These are phyloP conservation scores for Ogataea pini DNA, from an alignment of 805 yeast genomes.

Conservation along the genomic window DNA sequence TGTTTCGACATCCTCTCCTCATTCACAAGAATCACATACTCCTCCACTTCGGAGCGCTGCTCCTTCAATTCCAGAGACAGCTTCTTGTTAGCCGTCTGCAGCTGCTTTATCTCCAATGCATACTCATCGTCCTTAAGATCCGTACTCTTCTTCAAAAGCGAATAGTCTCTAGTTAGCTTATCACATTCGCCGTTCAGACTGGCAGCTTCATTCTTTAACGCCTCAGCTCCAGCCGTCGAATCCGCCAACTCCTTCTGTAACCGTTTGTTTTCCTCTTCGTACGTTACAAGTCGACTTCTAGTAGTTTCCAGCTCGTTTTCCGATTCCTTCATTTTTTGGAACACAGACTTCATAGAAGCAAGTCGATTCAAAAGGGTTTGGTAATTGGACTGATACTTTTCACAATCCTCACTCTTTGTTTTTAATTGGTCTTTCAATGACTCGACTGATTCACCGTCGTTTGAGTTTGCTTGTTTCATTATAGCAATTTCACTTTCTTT, in stretches of 20 bases:
- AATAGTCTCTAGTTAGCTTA: slow-evolving; percentile 43
- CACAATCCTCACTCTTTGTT: slow-evolving; percentile 51
- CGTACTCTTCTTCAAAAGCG: slow-evolving; percentile 39
- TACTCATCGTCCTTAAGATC: slow-evolving; percentile 43
- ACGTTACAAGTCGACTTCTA: slow-evolving; percentile 47
- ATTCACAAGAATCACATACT: slow-evolving; percentile 36
- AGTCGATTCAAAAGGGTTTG: slow-evolving; percentile 61
- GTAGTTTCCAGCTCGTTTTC: slow-evolving; percentile 60
- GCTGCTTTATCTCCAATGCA: slow-evolving; percentile 42
- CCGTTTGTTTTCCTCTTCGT: slow-evolving; percentile 36
- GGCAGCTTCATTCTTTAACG: slow-evolving; percentile 34
- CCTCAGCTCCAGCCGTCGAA: slow-evolving; percentile 21
- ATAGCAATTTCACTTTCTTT: slow-evolving; percentile 1
- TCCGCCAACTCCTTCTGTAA: slow-evolving; percentile 36
- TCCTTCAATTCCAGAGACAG: slow-evolving; percentile 38
- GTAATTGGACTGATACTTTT: slow-evolving; percentile 57
- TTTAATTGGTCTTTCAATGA: slow-evolving; percentile 34
- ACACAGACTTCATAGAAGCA: slow-evolving; percentile 72
- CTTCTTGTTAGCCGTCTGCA: slow-evolving; percentile 41
- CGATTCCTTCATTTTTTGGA: slow-evolving; percentile 71
- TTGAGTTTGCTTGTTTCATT: background rate
- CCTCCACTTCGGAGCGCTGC: slow-evolving; percentile 39
- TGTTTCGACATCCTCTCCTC: slow-evolving; percentile 47
- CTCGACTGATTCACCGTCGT: slow-evolving; percentile 10
- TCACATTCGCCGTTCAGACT: slow-evolving; percentile 58